Evolutionary conservation across 2,329 filamentous ascomycete species (phyloP).

Genomic region (Metarhizium sp.): DNA sequence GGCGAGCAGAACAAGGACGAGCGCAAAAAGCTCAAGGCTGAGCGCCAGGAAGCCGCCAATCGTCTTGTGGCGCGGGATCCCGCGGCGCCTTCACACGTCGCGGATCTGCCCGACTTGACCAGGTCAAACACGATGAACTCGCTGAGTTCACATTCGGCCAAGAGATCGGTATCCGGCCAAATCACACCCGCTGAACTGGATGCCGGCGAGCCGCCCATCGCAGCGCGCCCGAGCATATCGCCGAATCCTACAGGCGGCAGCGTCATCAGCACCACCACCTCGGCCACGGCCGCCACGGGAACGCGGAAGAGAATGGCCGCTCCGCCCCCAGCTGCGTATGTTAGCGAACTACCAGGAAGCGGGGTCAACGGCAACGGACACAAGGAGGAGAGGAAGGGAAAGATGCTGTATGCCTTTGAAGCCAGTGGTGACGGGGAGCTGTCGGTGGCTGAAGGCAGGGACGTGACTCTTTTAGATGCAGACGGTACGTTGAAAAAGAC

Average conservation of each 20-base stretch:
- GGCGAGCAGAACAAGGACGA: constrained; percentile 92
- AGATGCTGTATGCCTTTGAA: constrained; percentile 85
- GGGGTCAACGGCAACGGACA: constrained; percentile 31
- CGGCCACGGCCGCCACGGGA: too few relatives aligned
- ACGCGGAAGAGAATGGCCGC: constrained; percentile 65
- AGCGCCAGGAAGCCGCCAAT: constrained; percentile 72
- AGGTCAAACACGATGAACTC: constrained; percentile 86
- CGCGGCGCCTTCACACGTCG: constrained; percentile 30
- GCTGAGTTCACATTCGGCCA: constrained; percentile 72
- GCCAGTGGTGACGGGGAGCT: constrained; percentile 74
- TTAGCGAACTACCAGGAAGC: constrained; percentile 55
- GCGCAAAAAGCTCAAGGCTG: constrained; percentile 83
- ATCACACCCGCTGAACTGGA: constrained; percentile 43
- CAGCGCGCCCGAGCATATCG: constrained; percentile 15
- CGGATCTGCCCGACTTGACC: constrained; percentile 59
- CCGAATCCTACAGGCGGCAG: constrained; percentile 13
- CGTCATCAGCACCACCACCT: constrained; percentile 15
- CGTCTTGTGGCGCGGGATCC: constrained; percentile 41
- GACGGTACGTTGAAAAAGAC: constrained; percentile 59
- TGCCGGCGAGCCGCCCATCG: constrained; percentile 17
- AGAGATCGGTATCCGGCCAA: constrained; percentile 43
- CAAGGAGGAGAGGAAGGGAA: constrained; percentile 53
- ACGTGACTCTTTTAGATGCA: constrained; percentile 69
- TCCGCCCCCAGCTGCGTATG: constrained; percentile 75
- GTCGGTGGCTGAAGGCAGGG: constrained; percentile 66